These are phyloP conservation scores for Purpureocillium lavendulum DNA, from an alignment of 2,329 filamentous ascomycete species.

Conservation along the genomic window DNA sequence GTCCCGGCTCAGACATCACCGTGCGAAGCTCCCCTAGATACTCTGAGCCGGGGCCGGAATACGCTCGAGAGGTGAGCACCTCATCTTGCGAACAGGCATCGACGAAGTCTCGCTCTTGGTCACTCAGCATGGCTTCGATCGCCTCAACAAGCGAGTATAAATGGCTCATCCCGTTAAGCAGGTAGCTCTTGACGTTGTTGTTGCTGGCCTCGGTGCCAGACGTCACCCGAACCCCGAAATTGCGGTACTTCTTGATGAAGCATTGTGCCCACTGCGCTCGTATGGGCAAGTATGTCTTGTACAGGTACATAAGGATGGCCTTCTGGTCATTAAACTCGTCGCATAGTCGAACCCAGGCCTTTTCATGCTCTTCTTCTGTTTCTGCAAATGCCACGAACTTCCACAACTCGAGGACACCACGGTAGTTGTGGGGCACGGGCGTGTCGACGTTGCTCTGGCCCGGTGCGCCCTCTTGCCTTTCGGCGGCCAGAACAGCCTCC, in stretches of 20 bases:
- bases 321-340: background rate
- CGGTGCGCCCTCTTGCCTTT: background rate
- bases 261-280: too few relatives aligned
- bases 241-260: background rate
- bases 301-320: background rate
- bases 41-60: background rate
- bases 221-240: background rate
- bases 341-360: background rate
- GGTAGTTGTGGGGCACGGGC: background rate
- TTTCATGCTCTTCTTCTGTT: background rate
- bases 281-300: too few relatives aligned
- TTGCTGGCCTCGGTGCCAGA: background rate
- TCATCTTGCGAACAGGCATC: slow-evolving; percentile 1
- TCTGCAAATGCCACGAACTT: background rate
- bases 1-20: background rate
- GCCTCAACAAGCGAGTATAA: background rate
- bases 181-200: background rate
- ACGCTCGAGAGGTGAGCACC: background rate
- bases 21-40: background rate
- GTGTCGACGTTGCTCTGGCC: background rate
- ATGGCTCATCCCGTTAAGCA: background rate
- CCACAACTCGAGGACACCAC: background rate
- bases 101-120: too few relatives aligned
- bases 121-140: background rate
- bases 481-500: background rate